A percentile compares a stretch with the other conserved stretches of the same genome.
Evolutionary conservation across 1,284 basidiomycete species (phyloP).

Genomic region (Lignosus rhinocerotis): DNA sequence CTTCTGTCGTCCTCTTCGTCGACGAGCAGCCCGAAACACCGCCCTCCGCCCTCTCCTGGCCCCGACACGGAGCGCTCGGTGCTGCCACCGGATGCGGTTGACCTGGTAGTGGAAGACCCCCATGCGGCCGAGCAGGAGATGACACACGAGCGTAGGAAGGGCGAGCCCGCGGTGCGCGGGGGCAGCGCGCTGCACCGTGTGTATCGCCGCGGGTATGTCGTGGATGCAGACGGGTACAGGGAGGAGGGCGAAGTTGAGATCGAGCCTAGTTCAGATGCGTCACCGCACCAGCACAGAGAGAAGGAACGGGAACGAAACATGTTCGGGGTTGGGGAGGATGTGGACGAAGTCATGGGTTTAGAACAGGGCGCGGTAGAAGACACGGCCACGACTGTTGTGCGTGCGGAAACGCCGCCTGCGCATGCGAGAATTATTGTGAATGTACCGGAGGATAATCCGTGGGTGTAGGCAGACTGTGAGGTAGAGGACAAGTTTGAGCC

Average conservation of each 20-base stretch:
- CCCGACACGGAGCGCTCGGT: conserved; percentile 39
- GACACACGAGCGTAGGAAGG: conserved; percentile 51
- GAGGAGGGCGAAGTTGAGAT: conserved; percentile 44
- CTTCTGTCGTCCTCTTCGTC: conserved; percentile 23
- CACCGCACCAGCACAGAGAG: conserved; percentile 11
- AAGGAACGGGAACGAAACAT: conserved; percentile 23
- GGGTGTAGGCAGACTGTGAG: conserved; percentile 38
- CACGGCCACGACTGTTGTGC: conserved; percentile 20
- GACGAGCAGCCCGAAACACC: conserved; percentile 30
- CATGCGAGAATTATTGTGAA: conserved; percentile 39
- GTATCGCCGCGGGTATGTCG: conserved; percentile 51
- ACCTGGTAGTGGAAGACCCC: conserved; percentile 70
- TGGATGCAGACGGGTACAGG: conserved; percentile 41
- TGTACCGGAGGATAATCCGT: conserved; percentile 52
- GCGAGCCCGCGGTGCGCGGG: conserved; percentile 46
- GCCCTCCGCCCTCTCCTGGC: conserved; percentile 37
- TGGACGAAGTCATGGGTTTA: conserved; percentile 32
- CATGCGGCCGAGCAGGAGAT: conserved; percentile 51
- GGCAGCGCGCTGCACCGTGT: conserved; percentile 49
- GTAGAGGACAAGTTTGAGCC: background rate
- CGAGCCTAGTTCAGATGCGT: conserved; percentile 22
- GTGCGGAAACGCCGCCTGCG: conserved; percentile 45
- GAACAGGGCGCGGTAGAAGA: conserved; percentile 30
- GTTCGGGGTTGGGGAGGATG: conserved; percentile 24
- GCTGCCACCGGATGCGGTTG: conserved; percentile 74